Conservation (phyloP, 1,139 yeast genomes). For the Suhomyces choctaworum region DNA sequence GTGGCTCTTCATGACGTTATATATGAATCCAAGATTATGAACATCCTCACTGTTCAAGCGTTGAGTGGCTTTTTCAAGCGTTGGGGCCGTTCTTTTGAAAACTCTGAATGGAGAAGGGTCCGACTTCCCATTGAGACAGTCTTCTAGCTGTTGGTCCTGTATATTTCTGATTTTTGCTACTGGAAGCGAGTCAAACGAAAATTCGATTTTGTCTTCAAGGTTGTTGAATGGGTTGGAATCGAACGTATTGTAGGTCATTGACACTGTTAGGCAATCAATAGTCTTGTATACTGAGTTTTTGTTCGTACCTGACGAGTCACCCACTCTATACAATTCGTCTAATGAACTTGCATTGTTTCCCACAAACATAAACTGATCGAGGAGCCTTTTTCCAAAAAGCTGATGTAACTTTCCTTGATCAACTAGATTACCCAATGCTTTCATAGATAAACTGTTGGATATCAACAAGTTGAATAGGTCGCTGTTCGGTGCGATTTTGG, state of each 20-base stretch:
- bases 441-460: slow-evolving; percentile 14
- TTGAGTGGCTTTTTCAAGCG: not conserved
- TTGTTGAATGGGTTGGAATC: slow-evolving; percentile 36
- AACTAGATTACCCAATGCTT: slow-evolving; percentile 12
- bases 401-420: slow-evolving; percentile 12
- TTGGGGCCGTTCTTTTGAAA: slow-evolving; percentile 19
- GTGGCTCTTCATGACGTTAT: slow-evolving; percentile 33
- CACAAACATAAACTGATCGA: slow-evolving; percentile 16
- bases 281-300: not conserved
- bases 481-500: slow-evolving; percentile 32
- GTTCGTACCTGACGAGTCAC: slow-evolving; percentile 12
- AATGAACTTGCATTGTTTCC: slow-evolving; percentile 13
- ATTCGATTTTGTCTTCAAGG: slow-evolving; percentile 23
- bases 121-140: slow-evolving; percentile 30
- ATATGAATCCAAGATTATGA: slow-evolving; percentile 36
- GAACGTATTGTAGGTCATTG: slow-evolving; percentile 35
- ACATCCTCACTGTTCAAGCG: slow-evolving; percentile 27
- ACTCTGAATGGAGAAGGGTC: slow-evolving; percentile 33
- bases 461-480: slow-evolving; percentile 22
- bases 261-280: slow-evolving; percentile 37
- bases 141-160: slow-evolving; percentile 23
- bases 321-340: slow-evolving; percentile 16
- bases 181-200: slow-evolving; percentile 34
- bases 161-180: slow-evolving; percentile 26
- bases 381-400: slow-evolving; percentile 16